Percentiles rank a stretch among this genome's conserved stretches.
Evolutionary conservation across 306 rosid species (phyloP).

Genomic region (Gastrolobium bilobum): DNA sequence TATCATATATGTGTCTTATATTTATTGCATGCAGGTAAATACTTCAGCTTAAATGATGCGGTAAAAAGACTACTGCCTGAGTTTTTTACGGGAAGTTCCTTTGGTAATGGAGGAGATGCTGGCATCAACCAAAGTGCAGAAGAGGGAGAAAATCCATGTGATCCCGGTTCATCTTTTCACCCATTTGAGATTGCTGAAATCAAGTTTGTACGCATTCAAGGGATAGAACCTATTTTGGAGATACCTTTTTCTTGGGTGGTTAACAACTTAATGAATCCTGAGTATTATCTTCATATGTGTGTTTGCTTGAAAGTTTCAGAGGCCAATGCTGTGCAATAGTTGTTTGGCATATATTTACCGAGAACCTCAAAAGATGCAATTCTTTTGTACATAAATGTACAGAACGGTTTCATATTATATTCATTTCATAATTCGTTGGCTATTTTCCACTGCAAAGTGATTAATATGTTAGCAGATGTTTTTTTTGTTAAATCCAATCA

Average conservation of each 20-base stretch:
- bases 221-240: conserved; percentile 86
- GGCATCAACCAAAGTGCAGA: conserved; percentile 47
- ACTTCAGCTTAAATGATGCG: conserved; percentile 79
- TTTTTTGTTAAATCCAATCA: neutral
- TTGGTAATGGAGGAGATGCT: conserved; percentile 47
- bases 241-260: conserved; percentile 96
- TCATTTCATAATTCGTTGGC: conserved; percentile 49
- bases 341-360: neutral
- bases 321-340: conserved; percentile 48
- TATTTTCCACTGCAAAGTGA: conserved; percentile 35
- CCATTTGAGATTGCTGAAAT: conserved; percentile 60
- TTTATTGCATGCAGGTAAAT: conserved; percentile 67
- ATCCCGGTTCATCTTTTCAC: conserved; percentile 43
- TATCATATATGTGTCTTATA: neutral
- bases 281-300: conserved; percentile 86
- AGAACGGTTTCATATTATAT: conserved; percentile 39
- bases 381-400: conserved; percentile 66
- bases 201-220: conserved; percentile 91
- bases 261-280: conserved; percentile 82
- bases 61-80: conserved; percentile 79
- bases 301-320: conserved; percentile 74
- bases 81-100: conserved; percentile 58
- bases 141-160: conserved; percentile 57
- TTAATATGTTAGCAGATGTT: conserved; percentile 14
- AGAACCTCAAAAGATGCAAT: conserved; percentile 43